Base-by-base conservation (phyloP, 768 basidiomycete species). In the Trametopsis cervina region DNA sequence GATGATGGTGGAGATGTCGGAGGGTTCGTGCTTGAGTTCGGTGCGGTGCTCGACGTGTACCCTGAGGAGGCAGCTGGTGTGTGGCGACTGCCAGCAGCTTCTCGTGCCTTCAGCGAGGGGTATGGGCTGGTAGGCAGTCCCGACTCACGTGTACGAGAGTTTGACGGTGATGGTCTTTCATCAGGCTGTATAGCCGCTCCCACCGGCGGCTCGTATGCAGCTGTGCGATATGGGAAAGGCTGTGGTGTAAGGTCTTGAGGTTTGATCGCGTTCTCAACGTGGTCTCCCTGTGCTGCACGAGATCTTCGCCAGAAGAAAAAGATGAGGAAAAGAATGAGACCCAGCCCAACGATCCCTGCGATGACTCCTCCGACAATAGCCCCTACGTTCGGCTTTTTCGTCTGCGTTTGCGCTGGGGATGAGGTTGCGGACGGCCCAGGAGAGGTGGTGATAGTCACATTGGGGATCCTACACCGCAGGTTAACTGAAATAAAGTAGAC, bases 341-440 rank as follows among this genome's bases (percentile, higher is more conserved):
- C 29, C 2, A 33, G 10, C 21, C 46, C 51, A 7, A 44, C 49
- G 40, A 54, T 4, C 1, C 49, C 55, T 29, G 44, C 59, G 9
- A 52, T 12, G 22, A 50, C 25, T 9, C 42, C 53, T 10, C 57
- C 57, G 5, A 41, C 49, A 23, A 58, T 50, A 9, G 51, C 44
- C 2, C 52, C 51, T 0, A 45, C 27, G 36, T 48, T 49, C 4
- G 29, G 24, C n/a, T 46, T 29, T 3, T 18, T 15, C 38, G 41
- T 2, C 29, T 13, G 29, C 11, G 18, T 15, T 21, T 18, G 2
- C 12, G 18, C 44, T 9, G 22, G 10, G 17, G 21, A 29, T 7
- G 18, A 18, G 17, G 5, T 22, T 15, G 40, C 33, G 4, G 11
- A 25, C 17, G 38, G 24, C 18, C 38, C 12, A n/a, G 10, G 29